Evolutionary conservation across 2,329 filamentous ascomycete genomes (phyloP).

Genomic region (Paracamarosporium sp.): DNA sequence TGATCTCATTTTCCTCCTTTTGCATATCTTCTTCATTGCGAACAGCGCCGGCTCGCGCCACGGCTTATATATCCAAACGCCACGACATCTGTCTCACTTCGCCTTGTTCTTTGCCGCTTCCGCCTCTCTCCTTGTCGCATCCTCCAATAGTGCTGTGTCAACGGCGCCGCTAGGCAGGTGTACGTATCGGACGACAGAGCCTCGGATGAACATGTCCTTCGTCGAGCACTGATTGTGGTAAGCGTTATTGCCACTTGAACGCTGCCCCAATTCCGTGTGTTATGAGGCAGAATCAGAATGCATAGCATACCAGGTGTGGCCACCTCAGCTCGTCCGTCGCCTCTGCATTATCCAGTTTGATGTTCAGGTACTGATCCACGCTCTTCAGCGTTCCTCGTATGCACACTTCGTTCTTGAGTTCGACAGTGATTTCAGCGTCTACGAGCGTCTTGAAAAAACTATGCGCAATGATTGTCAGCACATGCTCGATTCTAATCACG

Average conservation of each 20-base stretch:
- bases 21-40: not conserved
- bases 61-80: slow-evolving; percentile 1
- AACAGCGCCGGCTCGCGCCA: not conserved
- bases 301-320: slow-evolving; percentile 75
- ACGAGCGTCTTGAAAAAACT: slow-evolving; percentile 98
- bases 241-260: not conserved
- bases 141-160: slow-evolving; percentile 85
- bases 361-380: slow-evolving; percentile 98
- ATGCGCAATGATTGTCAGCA: slow-evolving; percentile 5
- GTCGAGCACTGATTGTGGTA: slow-evolving; percentile 68
- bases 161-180: slow-evolving; percentile 83
- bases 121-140: slow-evolving; percentile 66
- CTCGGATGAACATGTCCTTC: slow-evolving; percentile 95
- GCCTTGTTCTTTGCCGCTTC: slow-evolving; percentile 46
- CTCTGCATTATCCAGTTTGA: slow-evolving; percentile 94
- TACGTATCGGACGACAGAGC: slow-evolving; percentile 91
- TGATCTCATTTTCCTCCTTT: not conserved
- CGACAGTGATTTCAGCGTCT: slow-evolving; percentile 95
- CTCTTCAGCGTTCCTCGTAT: slow-evolving; percentile 95
- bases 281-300: slow-evolving; percentile 34
- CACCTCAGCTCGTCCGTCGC: slow-evolving; percentile 95
- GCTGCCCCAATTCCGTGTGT: not conserved
- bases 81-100: slow-evolving; percentile 34
- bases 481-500: not conserved
- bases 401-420: slow-evolving; percentile 99